Conservation (phyloP, 1,139 yeast species). For the Yamadazyma trypodendri region DNA sequence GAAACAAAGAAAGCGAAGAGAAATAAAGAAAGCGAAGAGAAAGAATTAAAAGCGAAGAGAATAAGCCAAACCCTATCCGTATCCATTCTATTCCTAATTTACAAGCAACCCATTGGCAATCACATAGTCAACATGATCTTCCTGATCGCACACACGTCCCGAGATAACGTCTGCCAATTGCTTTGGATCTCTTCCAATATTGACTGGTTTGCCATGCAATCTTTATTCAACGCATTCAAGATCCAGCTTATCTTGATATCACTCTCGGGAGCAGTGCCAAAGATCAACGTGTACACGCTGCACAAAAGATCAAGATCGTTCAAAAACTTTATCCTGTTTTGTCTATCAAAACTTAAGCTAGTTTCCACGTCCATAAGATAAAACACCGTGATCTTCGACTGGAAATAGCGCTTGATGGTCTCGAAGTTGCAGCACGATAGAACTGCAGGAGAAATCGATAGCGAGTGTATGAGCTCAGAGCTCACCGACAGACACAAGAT, state of each 20-base stretch:
- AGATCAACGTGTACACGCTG: constrained; percentile 15
- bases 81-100: no score
- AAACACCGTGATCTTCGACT: constrained; percentile 14
- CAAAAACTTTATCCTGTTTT: constrained; percentile 11
- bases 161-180: constrained; percentile 14
- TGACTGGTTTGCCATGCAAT: constrained; percentile 7
- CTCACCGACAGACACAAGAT: constrained; percentile 12
- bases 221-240: constrained; percentile 15
- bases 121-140: constrained; percentile 8
- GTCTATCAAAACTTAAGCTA: constrained; percentile 10
- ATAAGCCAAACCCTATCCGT: no score
- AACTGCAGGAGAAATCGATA: constrained; percentile 4
- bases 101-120: no score
- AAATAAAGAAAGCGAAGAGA: no score
- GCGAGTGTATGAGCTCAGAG: neutral
- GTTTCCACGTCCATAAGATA: constrained; percentile 17
- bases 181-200: constrained; percentile 11
- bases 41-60: no score
- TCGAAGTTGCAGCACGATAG: constrained; percentile 17
- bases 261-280: constrained; percentile 13
- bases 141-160: constrained; percentile 12
- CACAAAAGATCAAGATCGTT: constrained; percentile 15
- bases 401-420: constrained; percentile 15
- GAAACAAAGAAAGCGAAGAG: no score
- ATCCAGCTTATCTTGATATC: constrained; percentile 20